Evolutionary conservation across 2,329 filamentous ascomycete genomes (phyloP).

Genomic region (Aspergillus brunneoviolaceus): DNA sequence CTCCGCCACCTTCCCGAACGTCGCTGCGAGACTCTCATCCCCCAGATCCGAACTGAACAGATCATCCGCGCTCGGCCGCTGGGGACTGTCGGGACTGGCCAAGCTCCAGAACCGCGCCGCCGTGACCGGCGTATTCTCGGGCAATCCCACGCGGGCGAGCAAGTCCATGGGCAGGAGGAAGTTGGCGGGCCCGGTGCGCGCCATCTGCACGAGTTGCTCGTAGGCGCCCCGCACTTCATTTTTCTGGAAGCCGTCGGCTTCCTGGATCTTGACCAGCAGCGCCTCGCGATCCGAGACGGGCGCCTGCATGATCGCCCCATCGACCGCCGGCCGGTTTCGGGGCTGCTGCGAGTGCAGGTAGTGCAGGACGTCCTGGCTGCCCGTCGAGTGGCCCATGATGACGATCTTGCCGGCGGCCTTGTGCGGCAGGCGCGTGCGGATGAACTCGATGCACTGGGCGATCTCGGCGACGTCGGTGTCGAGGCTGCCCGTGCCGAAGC

Average conservation of each 20-base stretch:
- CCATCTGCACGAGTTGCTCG: slow-evolving; percentile 35
- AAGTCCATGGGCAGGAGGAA: slow-evolving; percentile 36
- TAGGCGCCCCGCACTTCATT: slow-evolving; percentile 28
- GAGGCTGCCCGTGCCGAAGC: slow-evolving; percentile 56
- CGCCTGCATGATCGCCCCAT: slow-evolving; percentile 78
- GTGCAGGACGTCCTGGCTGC: slow-evolving; percentile 67
- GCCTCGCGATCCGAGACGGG: slow-evolving; percentile 76
- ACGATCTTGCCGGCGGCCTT: slow-evolving; percentile 54
- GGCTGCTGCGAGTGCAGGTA: slow-evolving; percentile 49
- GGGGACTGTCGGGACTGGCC: slow-evolving; percentile 51
- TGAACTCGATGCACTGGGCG: slow-evolving; percentile 52
- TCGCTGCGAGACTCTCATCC: slow-evolving; percentile 55
- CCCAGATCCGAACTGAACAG: slow-evolving; percentile 81
- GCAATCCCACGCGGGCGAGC: slow-evolving; percentile 33
- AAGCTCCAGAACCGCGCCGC: slow-evolving; percentile 61
- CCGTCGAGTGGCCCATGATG: slow-evolving; percentile 68
- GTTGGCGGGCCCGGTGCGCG: slow-evolving; percentile 27
- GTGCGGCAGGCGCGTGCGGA: slow-evolving; percentile 32
- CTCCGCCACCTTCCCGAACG: slow-evolving; percentile 60
- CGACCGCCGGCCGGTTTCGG: slow-evolving; percentile 54
- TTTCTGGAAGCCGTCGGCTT: neutral
- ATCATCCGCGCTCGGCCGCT: slow-evolving; percentile 71
- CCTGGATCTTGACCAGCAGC: slow-evolving; percentile 38
- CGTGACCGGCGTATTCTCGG: slow-evolving; percentile 48
- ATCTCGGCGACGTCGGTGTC: slow-evolving; percentile 56